phyloP scores from a whole-genome alignment of 257 asterid species.

The Nicotiana tabacum region DNA sequence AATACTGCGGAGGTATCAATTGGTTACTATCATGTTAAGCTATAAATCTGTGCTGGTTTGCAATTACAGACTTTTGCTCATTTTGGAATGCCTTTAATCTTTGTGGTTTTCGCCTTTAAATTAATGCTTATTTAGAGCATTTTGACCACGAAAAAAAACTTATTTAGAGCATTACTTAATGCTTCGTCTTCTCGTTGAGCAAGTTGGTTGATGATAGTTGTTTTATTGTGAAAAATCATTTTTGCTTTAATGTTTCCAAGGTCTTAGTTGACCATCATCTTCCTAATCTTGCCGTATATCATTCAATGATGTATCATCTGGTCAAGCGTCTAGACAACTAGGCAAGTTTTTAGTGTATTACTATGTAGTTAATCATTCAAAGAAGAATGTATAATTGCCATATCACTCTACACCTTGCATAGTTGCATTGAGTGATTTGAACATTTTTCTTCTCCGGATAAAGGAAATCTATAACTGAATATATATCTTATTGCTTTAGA shows the following conservation, averaged over 20 bases:
- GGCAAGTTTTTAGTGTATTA: not conserved
- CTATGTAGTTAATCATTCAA: not conserved
- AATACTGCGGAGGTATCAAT: not conserved
- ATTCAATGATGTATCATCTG: not conserved
- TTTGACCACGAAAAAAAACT: not conserved
- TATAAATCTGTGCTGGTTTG: not conserved
- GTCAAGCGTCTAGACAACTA: not conserved
- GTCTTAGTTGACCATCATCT: not conserved
- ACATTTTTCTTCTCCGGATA: no score
- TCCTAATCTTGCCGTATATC: not conserved
- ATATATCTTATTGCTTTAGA: not conserved
- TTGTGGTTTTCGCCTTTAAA: not conserved
- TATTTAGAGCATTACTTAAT: not conserved
- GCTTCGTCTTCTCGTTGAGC: not conserved
- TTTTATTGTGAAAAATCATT: not conserved
- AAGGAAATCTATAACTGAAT: not conserved
- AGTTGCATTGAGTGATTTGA: not conserved
- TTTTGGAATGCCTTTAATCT: not conserved
- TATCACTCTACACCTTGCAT: not conserved
- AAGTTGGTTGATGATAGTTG: not conserved
- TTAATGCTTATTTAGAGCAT: not conserved
- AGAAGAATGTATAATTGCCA: not conserved
- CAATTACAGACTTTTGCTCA: not conserved
- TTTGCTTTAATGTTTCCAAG: not conserved
- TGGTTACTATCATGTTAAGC: not conserved